Evolutionary conservation across 164 flowering plant genomes (phyloP), one percentile per base, ranked within the genome.

Genomic region (Liriodendron chinense): DNA sequence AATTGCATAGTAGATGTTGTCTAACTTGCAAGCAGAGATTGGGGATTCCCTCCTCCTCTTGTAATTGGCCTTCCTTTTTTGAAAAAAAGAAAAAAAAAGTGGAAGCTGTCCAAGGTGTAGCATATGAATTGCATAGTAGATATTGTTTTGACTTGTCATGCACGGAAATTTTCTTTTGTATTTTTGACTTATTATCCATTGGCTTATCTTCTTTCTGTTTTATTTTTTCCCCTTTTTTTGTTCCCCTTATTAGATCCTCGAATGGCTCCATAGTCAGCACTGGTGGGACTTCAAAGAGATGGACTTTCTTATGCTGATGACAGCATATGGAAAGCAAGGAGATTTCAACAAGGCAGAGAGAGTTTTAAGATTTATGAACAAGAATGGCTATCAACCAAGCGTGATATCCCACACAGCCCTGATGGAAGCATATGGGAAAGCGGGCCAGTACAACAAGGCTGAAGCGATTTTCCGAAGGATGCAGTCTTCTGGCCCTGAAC

Each of bases 401-500:
- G 97, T 96, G 74, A 82, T 89, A 62, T 89, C 98, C 65, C 86
- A 91, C 68, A 96, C 98, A 59, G 97, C 98, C 68, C 89, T 96
- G 53, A 92, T 96, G 96, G 99, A 96, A 85, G 97, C 98, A 3
- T 94, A 96, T 85, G 98, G 99, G 78, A 91, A 72, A 84, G 98
- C 93, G 71, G 88, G 94, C 25, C 90, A 86, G 70, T 89, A 83
- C 78, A 87, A 80, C 77, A 89, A 92, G 80, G 97, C 99, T 1
- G 97, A 94, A 79, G 91, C 95, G 10, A 84, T 91, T 16, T 96
- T 96, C 81, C 85, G 94, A 68, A 90, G 93, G 80, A 94, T 96
- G 99, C 95, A 88, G 81, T 82, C 91, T 75, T 86, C 89, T 68
- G 98, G 99, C 34, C 99, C 99, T 73, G 91, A 90, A 78, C 99